Base-by-base conservation (phyloP, 495 filamentous ascomycete genomes). In the Daldinia concentrica region DNA sequence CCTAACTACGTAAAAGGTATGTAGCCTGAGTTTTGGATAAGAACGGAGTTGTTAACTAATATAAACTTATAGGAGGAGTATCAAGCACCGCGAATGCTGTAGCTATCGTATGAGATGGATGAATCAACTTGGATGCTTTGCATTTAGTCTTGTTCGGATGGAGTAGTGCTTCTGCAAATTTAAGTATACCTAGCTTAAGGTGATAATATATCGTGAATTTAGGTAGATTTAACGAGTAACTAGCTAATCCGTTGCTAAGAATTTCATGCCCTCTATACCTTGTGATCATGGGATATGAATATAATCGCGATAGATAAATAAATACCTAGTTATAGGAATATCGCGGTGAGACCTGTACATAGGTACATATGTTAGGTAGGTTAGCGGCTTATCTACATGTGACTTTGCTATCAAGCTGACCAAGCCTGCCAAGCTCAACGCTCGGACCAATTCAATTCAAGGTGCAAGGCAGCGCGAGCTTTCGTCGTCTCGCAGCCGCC, bases 1-100 rank as follows among this genome's bases (percentile, higher is more conserved):
- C 85, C 84, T 36, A 82, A 84, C 64, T 83, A 88, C 71, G 86
- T 83, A 15, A 64, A 50, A 61, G 64, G 74, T 72, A 79, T 67
- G 80, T 80, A 19, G 14, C 4, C 5, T 80, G 32, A 12, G 11
- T 1, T 9, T 41, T 5, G 4, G 6, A 12, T 29, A 36, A 51
- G 80, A 81, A 58, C 84, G 86, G 50, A 29, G 24, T 4, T 27
- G 29, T 30, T 41, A 45, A 60, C 82, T 81, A 80, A 74, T 56
- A 75, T 63, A 22, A 58, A 48, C 34, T 36, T 62, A 15, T 58
- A 68, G 77, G 74, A n/a, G 78, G 78, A 15, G 61, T 80, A 57
- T 68, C 72, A 48, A 77, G 57, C 14, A 71, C 75, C 48, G 73
- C 71, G 15, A 80, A 78, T 63, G 77, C 68, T 51, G 81, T 83